Evolutionary conservation across 805 yeast genomes (phyloP).

Genomic region (Torulaspora delbrueckii): DNA sequence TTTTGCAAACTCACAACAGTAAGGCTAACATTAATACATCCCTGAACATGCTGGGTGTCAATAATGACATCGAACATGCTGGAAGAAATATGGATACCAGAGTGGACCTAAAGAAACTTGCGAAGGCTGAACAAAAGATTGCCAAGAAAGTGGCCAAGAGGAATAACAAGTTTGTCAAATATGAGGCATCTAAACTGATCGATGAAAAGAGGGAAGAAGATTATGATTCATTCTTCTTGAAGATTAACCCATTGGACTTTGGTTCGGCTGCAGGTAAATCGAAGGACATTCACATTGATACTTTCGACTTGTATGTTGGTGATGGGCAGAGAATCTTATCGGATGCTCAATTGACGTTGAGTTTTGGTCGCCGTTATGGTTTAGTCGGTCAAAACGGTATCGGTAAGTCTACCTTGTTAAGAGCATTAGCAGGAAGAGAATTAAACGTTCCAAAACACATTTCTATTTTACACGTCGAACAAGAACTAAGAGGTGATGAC

Average conservation of each 20-base stretch:
- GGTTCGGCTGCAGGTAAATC: slow-evolving; percentile 90
- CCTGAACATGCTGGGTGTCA: slow-evolving; percentile 69
- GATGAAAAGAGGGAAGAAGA: slow-evolving; percentile 60
- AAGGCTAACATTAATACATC: slow-evolving; percentile 73
- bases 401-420: slow-evolving; percentile 91
- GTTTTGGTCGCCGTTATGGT: slow-evolving; percentile 94
- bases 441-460: slow-evolving; percentile 91
- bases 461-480: slow-evolving; percentile 94
- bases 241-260: slow-evolving; percentile 90
- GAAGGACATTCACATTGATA: slow-evolving; percentile 92
- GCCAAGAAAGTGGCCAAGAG: slow-evolving; percentile 94
- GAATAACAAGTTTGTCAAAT: slow-evolving; percentile 73
- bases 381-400: slow-evolving; percentile 98
- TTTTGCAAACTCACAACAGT: slow-evolving; percentile 55
- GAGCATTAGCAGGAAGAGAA: slow-evolving; percentile 92
- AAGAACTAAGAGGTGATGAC: slow-evolving; percentile 93
- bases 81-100: slow-evolving; percentile 90
- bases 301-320: slow-evolving; percentile 91
- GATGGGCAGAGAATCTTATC: slow-evolving; percentile 89
- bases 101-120: slow-evolving; percentile 94
- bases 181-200: slow-evolving; percentile 90
- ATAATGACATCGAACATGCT: slow-evolving; percentile 81
- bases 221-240: slow-evolving; percentile 91
- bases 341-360: slow-evolving; percentile 78
- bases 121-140: slow-evolving; percentile 94